A percentile compares a stretch with the other conserved stretches of the same genome.
phyloP scores from a whole-genome alignment of 495 filamentous ascomycete genomes.

The Elasticomyces elasticus region DNA sequence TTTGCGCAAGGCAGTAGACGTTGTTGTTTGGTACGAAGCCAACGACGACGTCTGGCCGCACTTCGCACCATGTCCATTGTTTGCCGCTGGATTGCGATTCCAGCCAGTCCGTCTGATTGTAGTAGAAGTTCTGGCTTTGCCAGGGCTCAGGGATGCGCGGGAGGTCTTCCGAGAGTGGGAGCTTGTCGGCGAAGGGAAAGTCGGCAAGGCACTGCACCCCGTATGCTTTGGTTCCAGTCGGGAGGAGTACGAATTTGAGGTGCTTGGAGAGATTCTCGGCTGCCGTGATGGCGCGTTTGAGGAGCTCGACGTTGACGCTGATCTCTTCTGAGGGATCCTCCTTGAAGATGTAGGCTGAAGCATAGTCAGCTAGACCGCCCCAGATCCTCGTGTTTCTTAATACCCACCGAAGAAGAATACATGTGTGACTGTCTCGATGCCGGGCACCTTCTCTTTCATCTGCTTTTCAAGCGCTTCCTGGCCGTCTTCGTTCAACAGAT shows the following conservation, averaged over 20 bases:
- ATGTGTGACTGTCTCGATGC: conserved; percentile 36
- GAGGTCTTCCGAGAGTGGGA: conserved; percentile 29
- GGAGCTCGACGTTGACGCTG: conserved; percentile 31
- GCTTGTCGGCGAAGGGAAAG: conserved; percentile 30
- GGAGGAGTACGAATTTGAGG: conserved; percentile 33
- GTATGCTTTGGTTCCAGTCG: conserved; percentile 27
- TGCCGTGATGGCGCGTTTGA: conserved; percentile 36
- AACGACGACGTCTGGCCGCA: conserved; percentile 29
- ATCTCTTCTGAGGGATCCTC: conserved; percentile 25
- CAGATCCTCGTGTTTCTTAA: background rate
- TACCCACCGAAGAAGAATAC: conserved; percentile 33
- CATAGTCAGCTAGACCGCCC: background rate
- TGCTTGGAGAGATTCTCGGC: conserved; percentile 33
- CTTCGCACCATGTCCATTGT: conserved; percentile 28
- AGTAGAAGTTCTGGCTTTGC: conserved; percentile 33
- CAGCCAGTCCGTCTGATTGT: conserved; percentile 30
- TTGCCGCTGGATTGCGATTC: conserved; percentile 25
- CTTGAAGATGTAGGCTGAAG: conserved; percentile 27
- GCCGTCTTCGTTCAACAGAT: conserved; percentile 31
- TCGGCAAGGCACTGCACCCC: conserved; percentile 29
- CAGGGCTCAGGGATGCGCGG: conserved; percentile 31
- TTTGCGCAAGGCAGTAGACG: conserved; percentile 28
- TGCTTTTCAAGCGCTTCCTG: conserved; percentile 31
- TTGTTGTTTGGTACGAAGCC: conserved; percentile 33
- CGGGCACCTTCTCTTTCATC: conserved; percentile 32